Evolutionary conservation across 192 early-diverging fungal genomes (phyloP).

Genomic region (Kappamyces sp.): DNA sequence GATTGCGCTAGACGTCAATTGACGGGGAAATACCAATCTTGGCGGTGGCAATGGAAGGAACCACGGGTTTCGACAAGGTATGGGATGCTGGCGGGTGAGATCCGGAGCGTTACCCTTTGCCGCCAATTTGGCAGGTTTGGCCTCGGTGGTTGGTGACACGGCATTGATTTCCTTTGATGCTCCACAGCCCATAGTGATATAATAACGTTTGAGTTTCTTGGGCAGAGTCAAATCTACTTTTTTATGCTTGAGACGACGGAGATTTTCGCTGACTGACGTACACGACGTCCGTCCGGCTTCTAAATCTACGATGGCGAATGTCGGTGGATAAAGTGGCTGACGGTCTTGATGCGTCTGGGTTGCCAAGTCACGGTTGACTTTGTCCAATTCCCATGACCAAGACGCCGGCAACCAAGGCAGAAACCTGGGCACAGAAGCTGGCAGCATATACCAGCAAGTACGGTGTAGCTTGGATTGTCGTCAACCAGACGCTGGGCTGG

Average conservation of each 20-base stretch:
- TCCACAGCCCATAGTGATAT: constrained; percentile 28
- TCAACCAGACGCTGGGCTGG: constrained; percentile 13
- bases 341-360: no score
- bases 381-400: no score
- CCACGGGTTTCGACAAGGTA: constrained; percentile 21
- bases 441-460: constrained; percentile 5
- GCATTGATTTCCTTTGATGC: constrained; percentile 21
- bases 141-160: constrained; percentile 11
- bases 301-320: no score
- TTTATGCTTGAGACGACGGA: no score
- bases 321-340: no score
- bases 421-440: background rate
- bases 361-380: no score
- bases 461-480: constrained; percentile 13
- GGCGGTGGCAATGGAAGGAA: constrained; percentile 25
- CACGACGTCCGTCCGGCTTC: no score
- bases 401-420: no score
- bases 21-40: background rate
- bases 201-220: background rate
- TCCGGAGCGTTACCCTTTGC: background rate
- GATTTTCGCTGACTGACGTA: no score
- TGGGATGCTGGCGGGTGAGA: background rate
- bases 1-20: constrained; percentile 22
- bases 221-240: background rate
- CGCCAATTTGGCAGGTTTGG: constrained; percentile 16